Percentiles rank a stretch among this genome's conserved stretches.
These are phyloP conservation scores for Russula emetica DNA, from an alignment of 768 basidiomycete genomes.

Conservation along the genomic window DNA sequence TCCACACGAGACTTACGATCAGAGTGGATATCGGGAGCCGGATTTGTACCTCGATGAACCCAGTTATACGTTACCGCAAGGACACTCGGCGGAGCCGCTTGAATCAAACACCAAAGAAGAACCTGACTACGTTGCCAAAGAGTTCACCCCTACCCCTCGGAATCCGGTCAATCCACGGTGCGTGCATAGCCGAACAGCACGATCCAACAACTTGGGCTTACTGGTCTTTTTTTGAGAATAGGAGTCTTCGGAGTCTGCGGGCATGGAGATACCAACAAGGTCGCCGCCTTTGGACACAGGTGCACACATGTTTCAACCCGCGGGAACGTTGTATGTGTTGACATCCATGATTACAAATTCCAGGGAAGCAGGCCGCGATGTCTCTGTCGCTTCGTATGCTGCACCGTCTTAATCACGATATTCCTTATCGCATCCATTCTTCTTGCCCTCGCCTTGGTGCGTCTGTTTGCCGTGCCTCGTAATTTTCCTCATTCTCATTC, in stretches of 20 bases:
- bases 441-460: slow-evolving; percentile 63
- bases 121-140: background rate
- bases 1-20: slow-evolving; percentile 53
- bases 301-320: slow-evolving; percentile 2
- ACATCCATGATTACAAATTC: slow-evolving; percentile 41
- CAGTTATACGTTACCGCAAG: background rate
- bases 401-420: slow-evolving; percentile 60
- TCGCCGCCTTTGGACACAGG: slow-evolving; percentile 26
- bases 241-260: slow-evolving; percentile 16
- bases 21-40: slow-evolving; percentile 36
- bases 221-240: background rate
- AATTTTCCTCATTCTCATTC: slow-evolving; percentile 5
- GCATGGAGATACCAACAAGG: slow-evolving; percentile 25
- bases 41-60: slow-evolving; percentile 32
- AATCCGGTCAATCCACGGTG: slow-evolving; percentile 6
- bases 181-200: background rate
- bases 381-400: slow-evolving; percentile 69
- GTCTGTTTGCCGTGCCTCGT: slow-evolving; percentile 28
- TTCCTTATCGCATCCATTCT: slow-evolving; percentile 64
- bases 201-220: background rate
- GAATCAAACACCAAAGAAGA: slow-evolving; percentile 9
- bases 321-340: background rate
- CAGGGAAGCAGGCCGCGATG: slow-evolving; percentile 57
- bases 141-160: background rate
- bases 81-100: slow-evolving; percentile 1